Evolutionary conservation across 2,329 filamentous ascomycete genomes (phyloP), one percentile per base, ranked within the genome.

Genomic region (Aureobasidium lini): DNA sequence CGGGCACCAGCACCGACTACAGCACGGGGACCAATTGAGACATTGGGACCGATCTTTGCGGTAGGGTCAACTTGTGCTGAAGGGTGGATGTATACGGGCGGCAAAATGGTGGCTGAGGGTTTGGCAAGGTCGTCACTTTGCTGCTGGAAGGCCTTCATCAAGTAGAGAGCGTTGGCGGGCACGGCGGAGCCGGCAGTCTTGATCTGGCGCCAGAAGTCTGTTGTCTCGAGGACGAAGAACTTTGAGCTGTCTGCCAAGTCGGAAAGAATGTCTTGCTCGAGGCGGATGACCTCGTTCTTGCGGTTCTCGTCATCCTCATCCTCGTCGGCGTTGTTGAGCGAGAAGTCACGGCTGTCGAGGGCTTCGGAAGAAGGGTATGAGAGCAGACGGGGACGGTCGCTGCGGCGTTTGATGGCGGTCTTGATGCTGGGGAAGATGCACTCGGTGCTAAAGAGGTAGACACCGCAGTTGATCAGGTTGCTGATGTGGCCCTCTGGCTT

Each of bases 181-280:
- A 99, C 91, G 52, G 94, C 94, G 6, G 93, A 97, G 62, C 94
- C 94, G 62, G 94, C 94, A 1, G 94, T 96, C 84, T 99, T 99
- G 83, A 99, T 97, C 81, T 99, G 94, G 68, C 94, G 90, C 94
- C 94, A 99, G 76, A 99, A 99, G 74, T 97, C 94, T 79, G 95
- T 95, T 65, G 93, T 97, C 79, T 99, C 94, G 74, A 96, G 89
- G 34, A 97, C 94, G 76, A 91, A 97, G 80, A 99, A 99, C 74
- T 94, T 90, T 77, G 95, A 94, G 83, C 85, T 96, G 76, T 97
- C 94, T 62, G 94, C 93, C 69, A 97, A 85, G 70, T 97, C 93
- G 54, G 91, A 88, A 61, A 99, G 83, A 56, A 97, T 96, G 72
- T 99, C 94, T 77, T 97, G 94, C 78, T 99, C 94, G 60, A 99